phyloP scores from a whole-genome alignment of 148 eudicot genomes.

The Persicaria tinctoria region DNA sequence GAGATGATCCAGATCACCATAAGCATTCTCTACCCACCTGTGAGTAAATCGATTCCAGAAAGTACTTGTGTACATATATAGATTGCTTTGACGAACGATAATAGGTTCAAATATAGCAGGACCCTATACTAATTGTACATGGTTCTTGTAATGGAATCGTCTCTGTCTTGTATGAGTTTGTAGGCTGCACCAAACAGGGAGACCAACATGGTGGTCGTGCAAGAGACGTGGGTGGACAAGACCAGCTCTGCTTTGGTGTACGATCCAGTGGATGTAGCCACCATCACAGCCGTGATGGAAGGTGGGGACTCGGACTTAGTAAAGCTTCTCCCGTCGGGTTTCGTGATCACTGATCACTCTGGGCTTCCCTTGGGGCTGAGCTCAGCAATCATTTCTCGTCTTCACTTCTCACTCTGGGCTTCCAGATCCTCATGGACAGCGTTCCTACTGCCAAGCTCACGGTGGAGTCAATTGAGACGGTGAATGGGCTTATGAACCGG shows the following conservation, averaged over 20 bases:
- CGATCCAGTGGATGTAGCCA: conserved; percentile 30
- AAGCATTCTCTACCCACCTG: conserved; percentile 39
- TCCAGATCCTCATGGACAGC: conserved; percentile 56
- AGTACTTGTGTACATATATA: not conserved
- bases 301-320: conserved; percentile 48
- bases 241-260: conserved; percentile 29
- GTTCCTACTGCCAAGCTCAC: conserved; percentile 47
- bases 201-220: conserved; percentile 34
- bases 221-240: conserved; percentile 34
- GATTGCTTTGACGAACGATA: not conserved
- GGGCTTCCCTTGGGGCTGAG: not conserved
- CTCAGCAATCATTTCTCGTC: not conserved
- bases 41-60: not conserved
- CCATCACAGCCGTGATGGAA: conserved; percentile 21
- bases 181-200: conserved; percentile 17
- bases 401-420: conserved; percentile 56
- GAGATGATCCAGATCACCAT: conserved; percentile 90
- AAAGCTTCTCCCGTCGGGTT: conserved; percentile 68
- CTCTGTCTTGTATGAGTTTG: not conserved
- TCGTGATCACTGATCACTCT: conserved; percentile 26
- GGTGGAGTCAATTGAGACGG: conserved; percentile 54
- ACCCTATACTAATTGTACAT: not conserved
- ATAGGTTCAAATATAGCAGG: not conserved
- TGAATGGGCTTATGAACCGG: conserved; percentile 46
- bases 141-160: conserved; percentile 16